Evolutionary conservation across 176 grass and related monocot species (phyloP).

Genomic region (Triticum turgidum): DNA sequence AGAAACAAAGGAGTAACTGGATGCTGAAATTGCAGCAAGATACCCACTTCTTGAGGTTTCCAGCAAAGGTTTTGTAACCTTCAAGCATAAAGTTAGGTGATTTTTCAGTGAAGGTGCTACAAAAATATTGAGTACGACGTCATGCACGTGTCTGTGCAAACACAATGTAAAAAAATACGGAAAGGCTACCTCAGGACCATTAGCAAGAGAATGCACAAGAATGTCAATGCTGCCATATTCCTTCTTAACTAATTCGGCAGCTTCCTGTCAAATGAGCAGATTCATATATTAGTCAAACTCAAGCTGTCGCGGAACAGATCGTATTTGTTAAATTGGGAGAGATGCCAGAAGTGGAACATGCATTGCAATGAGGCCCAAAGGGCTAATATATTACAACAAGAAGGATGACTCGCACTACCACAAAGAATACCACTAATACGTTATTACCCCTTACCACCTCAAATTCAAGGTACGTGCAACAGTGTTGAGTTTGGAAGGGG

Average conservation of each 20-base stretch:
- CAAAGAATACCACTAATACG: neutral
- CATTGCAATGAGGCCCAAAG: neutral
- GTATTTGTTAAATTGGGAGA: neutral
- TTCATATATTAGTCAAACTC: constrained; percentile 7
- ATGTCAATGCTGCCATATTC: constrained; percentile 99
- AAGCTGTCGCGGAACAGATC: neutral
- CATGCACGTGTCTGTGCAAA: neutral
- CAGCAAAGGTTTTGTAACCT: constrained; percentile 90
- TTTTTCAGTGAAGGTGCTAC: constrained; percentile 24
- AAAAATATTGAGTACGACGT: neutral
- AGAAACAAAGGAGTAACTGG: constrained; percentile 92
- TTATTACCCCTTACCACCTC: neutral
- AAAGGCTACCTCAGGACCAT: constrained; percentile 76
- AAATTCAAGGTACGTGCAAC: neutral
- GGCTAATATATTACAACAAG: neutral
- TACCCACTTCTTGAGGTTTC: constrained; percentile 96
- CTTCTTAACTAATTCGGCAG: constrained; percentile 83
- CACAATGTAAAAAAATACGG: neutral
- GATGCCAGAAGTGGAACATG: neutral
- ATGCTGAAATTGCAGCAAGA: constrained; percentile 96
- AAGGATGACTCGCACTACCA: neutral
- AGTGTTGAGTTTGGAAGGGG: neutral
- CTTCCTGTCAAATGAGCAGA: constrained; percentile 58
- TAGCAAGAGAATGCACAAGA: constrained; percentile 96
- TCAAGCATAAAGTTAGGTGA: constrained; percentile 21